Conservation (phyloP, 2,329 filamentous ascomycete species). For the Xylariales sp. region DNA sequence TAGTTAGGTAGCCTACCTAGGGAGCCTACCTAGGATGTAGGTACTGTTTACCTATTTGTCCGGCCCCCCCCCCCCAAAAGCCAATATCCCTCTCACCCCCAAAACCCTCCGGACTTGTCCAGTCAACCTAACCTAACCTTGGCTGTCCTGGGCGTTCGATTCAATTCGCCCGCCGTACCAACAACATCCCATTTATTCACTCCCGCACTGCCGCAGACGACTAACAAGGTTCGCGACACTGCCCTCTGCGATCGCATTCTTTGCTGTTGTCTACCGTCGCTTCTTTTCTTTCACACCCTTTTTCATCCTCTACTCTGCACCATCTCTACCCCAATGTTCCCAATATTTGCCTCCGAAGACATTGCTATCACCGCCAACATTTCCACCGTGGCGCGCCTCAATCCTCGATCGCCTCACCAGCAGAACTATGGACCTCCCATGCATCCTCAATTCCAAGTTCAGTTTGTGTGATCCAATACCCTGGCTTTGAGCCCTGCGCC, state of each 20-base stretch:
- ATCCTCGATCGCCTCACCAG: conserved; percentile 38
- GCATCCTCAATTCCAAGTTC: conserved; percentile 41
- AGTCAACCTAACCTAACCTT: not conserved
- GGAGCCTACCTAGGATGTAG: too few relatives aligned
- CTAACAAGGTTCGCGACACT: conserved; percentile 36
- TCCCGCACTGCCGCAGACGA: conserved; percentile 35
- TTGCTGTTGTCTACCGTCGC: conserved; percentile 18
- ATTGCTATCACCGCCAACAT: conserved; percentile 44
- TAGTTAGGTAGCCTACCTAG: too few relatives aligned
- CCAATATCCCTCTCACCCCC: too few relatives aligned
- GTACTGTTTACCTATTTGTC: not conserved
- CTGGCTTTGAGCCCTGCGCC: conserved; percentile 47
- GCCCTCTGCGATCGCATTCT: conserved; percentile 32
- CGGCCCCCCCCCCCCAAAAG: not conserved
- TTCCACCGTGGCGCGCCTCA: conserved; percentile 41
- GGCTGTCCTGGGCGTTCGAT: conserved; percentile 9
- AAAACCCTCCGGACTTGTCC: conserved; percentile 12
- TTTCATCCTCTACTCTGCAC: conserved; percentile 12
- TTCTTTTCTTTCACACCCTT: conserved; percentile 31
- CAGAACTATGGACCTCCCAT: conserved; percentile 51
- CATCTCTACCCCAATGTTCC: conserved; percentile 48
- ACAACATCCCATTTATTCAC: conserved; percentile 27
- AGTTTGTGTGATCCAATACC: conserved; percentile 50
- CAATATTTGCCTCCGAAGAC: conserved; percentile 41
- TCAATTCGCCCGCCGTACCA: conserved; percentile 11